Percentiles rank a stretch among this genome's conserved stretches.
These are phyloP conservation scores for Exsudoporus floridanus DNA, from an alignment of 1,284 basidiomycete species.

Conservation along the genomic window DNA sequence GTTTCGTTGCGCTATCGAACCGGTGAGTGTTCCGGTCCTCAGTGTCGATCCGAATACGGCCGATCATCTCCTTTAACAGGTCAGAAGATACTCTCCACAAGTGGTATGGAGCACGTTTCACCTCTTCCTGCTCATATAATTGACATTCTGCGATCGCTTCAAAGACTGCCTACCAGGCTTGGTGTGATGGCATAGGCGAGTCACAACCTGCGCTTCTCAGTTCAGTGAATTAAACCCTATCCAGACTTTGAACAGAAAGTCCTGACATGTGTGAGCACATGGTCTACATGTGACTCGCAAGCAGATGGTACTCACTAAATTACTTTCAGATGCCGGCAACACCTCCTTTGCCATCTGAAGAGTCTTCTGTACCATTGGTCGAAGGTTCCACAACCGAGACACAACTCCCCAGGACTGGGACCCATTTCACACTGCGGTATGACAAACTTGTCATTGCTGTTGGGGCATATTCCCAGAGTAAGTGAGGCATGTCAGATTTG, in stretches of 20 bases:
- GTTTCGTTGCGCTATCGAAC: conserved; percentile 78
- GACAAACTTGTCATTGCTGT: conserved; percentile 86
- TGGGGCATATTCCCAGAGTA: conserved; percentile 82
- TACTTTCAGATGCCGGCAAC: conserved; percentile 55
- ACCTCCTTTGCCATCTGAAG: conserved; percentile 39
- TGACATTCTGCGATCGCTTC: not conserved
- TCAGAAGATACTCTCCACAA: conserved; percentile 55
- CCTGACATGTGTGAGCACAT: conserved; percentile 53
- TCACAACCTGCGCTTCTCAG: not conserved
- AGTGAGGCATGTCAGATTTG: conserved; percentile 24
- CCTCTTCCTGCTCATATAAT: not conserved
- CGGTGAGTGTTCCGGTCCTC: conserved; percentile 44
- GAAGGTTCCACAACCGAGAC: conserved; percentile 11
- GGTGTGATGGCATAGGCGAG: conserved; percentile 67
- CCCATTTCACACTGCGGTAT: conserved; percentile 55
- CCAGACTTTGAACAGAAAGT: conserved; percentile 64
- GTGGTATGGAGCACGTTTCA: conserved; percentile 41
- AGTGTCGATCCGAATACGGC: conserved; percentile 25
- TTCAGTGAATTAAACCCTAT: conserved; percentile 12
- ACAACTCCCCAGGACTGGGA: conserved; percentile 11
- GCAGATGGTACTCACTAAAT: not conserved
- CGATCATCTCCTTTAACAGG: conserved; percentile 34
- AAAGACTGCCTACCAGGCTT: conserved; percentile 69
- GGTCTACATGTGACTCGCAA: not conserved
- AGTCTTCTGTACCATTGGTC: conserved; percentile 13